Evolutionary conservation across 257 asterid species (phyloP).

Genomic region (Solanum dulcamara): DNA sequence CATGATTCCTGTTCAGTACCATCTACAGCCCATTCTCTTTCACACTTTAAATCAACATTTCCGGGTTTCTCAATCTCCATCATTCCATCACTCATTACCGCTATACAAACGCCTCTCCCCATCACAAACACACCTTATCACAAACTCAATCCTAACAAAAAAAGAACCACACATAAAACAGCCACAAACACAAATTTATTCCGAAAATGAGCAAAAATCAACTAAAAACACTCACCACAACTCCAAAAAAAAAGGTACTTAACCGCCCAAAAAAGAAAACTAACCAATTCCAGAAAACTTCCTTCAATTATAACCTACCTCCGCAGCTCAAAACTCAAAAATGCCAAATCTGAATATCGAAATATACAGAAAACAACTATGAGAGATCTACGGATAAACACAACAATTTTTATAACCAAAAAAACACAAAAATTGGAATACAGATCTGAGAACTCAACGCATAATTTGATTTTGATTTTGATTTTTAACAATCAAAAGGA

Average conservation of each 20-base stretch:
- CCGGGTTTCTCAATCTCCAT: slow-evolving; percentile 24
- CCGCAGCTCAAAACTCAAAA: slow-evolving; percentile 22
- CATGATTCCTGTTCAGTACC: background rate
- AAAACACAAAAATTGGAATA: background rate
- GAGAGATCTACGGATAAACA: slow-evolving; percentile 29
- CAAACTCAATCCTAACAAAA: background rate
- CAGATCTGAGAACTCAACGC: slow-evolving; percentile 39
- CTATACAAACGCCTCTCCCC: slow-evolving; percentile 26
- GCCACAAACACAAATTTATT: background rate
- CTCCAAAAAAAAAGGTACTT: background rate
- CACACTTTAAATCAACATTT: slow-evolving; percentile 23
- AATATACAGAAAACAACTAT: background rate
- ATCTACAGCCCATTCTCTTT: slow-evolving; percentile 9
- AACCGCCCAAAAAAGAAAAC: background rate
- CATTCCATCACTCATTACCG: slow-evolving; percentile 12
- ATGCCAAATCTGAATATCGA: slow-evolving; percentile 12
- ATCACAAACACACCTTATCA: slow-evolving; percentile 16
- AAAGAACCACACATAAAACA: background rate
- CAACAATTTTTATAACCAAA: background rate
- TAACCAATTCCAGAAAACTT: background rate
- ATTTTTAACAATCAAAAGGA: background rate
- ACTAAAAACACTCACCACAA: background rate
- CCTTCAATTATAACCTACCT: slow-evolving; percentile 8
- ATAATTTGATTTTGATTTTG: background rate
- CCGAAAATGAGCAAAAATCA: background rate